These are phyloP conservation scores for Cyclostephanos tholiformis DNA, from an alignment of 108 stramenopile genomes.

Conservation along the genomic window DNA sequence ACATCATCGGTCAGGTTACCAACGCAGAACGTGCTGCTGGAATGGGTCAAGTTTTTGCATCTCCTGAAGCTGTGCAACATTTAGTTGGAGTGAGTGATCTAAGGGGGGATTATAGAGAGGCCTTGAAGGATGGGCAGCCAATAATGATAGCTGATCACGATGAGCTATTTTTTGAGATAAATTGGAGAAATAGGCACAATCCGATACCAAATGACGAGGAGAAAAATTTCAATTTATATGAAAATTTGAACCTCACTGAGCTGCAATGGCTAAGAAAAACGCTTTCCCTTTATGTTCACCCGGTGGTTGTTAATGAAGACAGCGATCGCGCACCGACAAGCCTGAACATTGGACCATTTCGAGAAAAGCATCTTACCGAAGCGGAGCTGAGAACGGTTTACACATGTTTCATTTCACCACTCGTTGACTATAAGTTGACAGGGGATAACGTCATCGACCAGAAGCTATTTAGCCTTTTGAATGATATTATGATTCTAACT, in stretches of 20 bases:
- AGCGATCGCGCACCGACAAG: conserved; percentile 41
- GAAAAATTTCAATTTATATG: conserved; percentile 23
- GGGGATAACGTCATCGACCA: conserved; percentile 48
- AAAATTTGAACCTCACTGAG: conserved; percentile 45
- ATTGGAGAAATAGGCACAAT: conserved; percentile 15
- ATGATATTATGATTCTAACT: conserved; percentile 70
- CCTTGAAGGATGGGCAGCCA: conserved; percentile 14
- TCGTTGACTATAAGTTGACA: conserved; percentile 46
- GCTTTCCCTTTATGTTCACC: conserved; percentile 80
- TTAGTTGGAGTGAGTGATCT: conserved; percentile 15
- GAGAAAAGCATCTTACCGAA: conserved; percentile 56
- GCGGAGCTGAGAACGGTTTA: conserved; percentile 74
- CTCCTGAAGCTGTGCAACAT: conserved; percentile 36
- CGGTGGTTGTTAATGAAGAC: conserved; percentile 72
- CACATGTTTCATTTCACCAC: conserved; percentile 62
- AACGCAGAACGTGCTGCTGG: conserved; percentile 44
- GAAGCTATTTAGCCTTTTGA: conserved; percentile 53
- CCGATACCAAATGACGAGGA: conserved; percentile 29
- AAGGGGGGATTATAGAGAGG: conserved; percentile 15
- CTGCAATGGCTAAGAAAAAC: conserved; percentile 47
- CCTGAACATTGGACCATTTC: conserved; percentile 24
- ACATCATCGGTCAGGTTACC: conserved; percentile 51
- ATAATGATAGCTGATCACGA: conserved; percentile 24
- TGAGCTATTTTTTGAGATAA: conserved; percentile 29
- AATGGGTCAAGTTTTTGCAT: conserved; percentile 51